Base-by-base conservation (phyloP, 2,329 filamentous ascomycete species). In the Microcyclosporella mali region DNA sequence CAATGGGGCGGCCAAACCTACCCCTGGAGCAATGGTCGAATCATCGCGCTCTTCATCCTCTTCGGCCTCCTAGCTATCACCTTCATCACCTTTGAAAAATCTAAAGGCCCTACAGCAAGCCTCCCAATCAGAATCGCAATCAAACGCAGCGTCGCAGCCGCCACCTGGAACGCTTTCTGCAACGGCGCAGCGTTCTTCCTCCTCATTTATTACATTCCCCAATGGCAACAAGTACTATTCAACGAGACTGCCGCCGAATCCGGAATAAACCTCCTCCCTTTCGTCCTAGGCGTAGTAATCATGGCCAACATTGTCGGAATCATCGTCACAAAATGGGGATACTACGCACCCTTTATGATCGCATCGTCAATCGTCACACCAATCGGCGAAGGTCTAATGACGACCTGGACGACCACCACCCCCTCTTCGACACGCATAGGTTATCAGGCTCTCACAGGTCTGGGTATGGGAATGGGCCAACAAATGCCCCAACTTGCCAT, bases 291-390 rank as follows among this genome's bases (percentile, higher is more conserved):
- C 28, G 64, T 64, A 33, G 63, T 72, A 49, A 12, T 63, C n/a
- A 54, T 60, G 17, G 67, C 66, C 32, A 57, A 55, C 15, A 25
- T 55, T 9, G 61, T 68, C 10, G 66, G 65, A 3, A 49, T 51
- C 3, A 29, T 55, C 11, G 63, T 69, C 18, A 65, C 65, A 1
- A 49, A 51, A 1, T 50, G 67, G 16, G 70, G 70, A 11, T 71
- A 71, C 60, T 71, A 72, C 55, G 70, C 68, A 0, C 68, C 69
- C 0, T 70, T 71, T 45, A 67, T 70, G 56, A 59, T 70, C 31
- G 36, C 56, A 9, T 41, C 45, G 1, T 60, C 61, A 1, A 50
- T 68, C 11, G 43, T 71, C 44, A 69, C 68, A 61, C 50, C 66
- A 3, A 63, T 72, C 29, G 69, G 68, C 11, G 56, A 56, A 17